Conservation (phyloP, 2,329 filamentous ascomycete genomes). For the Penicillium decumbens region DNA sequence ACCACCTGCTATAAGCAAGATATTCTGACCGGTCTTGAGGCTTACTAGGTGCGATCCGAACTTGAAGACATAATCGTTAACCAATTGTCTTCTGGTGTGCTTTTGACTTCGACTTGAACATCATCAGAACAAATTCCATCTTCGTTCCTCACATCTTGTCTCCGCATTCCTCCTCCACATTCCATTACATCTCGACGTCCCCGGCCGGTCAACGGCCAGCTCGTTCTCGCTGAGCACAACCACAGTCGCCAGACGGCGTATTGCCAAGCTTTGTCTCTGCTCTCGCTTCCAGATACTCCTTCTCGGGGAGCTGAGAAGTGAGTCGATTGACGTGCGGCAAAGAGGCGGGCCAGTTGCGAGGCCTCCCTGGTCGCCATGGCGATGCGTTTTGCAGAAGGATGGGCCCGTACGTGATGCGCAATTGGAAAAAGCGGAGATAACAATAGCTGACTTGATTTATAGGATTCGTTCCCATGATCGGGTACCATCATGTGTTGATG, state of each 20-base stretch:
- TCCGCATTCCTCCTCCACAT: conserved; percentile 27
- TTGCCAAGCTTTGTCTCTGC: conserved; percentile 5
- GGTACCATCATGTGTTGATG: conserved; percentile 88
- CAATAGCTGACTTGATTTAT: conserved; percentile 9
- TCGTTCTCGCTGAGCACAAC: background rate
- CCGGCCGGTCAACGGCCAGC: background rate
- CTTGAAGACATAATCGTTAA: conserved; percentile 5
- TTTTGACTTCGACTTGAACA: conserved; percentile 4
- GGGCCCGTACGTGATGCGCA: conserved; percentile 32
- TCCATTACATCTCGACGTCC: conserved; percentile 22
- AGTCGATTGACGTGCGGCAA: conserved; percentile 22
- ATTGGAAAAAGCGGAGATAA: background rate
- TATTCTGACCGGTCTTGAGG: conserved; percentile 24
- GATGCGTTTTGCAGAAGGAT: conserved; percentile 29
- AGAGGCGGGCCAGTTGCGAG: conserved; percentile 8
- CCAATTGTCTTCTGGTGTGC: conserved; percentile 6
- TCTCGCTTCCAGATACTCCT: conserved; percentile 27
- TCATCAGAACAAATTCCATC: conserved; percentile 2
- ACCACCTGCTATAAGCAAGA: conserved; percentile 13
- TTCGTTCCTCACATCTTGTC: conserved; percentile 9
- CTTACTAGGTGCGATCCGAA: conserved; percentile 24
- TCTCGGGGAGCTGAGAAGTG: conserved; percentile 42
- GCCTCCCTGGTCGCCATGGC: conserved; percentile 26
- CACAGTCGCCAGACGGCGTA: background rate
- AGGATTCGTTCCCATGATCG: conserved; percentile 59